Percentiles rank a stretch among this genome's conserved stretches.
Conservation (phyloP, 352 stramenopile genomes). For the Pythium folliculosum region DNA sequence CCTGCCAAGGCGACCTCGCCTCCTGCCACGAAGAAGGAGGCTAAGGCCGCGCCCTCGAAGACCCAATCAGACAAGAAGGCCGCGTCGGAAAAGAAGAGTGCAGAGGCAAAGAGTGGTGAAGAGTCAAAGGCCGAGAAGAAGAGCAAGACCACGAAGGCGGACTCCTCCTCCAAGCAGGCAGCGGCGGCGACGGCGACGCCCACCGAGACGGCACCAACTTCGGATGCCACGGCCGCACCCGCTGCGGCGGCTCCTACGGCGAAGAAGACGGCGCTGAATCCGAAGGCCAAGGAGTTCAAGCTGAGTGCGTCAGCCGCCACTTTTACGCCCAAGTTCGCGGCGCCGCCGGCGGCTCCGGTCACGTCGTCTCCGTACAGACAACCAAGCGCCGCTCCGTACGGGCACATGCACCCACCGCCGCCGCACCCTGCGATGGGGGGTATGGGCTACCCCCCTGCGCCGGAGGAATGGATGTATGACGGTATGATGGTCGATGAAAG, state of each 20-base stretch:
- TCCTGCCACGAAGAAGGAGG: slow-evolving; percentile 10
- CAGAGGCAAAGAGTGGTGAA: slow-evolving; percentile 6
- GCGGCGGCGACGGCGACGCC: background rate
- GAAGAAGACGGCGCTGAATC: slow-evolving; percentile 77
- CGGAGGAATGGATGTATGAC: slow-evolving; percentile 83
- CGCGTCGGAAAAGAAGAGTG: slow-evolving; percentile 11
- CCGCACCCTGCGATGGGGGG: slow-evolving; percentile 37
- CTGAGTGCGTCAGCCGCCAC: slow-evolving; percentile 56
- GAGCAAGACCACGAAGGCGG: slow-evolving; percentile 6
- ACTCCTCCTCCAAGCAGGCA: slow-evolving; percentile 1
- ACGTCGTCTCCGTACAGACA: slow-evolving; percentile 52
- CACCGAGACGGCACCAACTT: slow-evolving; percentile 7
- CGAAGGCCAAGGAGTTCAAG: slow-evolving; percentile 88
- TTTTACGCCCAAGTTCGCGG: slow-evolving; percentile 72
- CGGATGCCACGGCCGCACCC: slow-evolving; percentile 7
- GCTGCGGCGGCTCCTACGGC: background rate
- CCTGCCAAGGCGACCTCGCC: slow-evolving; percentile 11
- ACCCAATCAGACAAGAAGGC: slow-evolving; percentile 19
- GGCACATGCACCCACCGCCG: slow-evolving; percentile 37
- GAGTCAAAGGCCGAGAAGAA: slow-evolving; percentile 25
- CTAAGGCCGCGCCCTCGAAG: slow-evolving; percentile 6
- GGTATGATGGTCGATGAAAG: slow-evolving; percentile 44
- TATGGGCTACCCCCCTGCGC: slow-evolving; percentile 51
- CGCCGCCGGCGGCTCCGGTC: slow-evolving; percentile 15
- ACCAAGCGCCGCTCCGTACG: slow-evolving; percentile 34